These are phyloP conservation scores for Monosporascus sp. DNA, from an alignment of 2,329 filamentous ascomycete species.

Conservation along the genomic window DNA sequence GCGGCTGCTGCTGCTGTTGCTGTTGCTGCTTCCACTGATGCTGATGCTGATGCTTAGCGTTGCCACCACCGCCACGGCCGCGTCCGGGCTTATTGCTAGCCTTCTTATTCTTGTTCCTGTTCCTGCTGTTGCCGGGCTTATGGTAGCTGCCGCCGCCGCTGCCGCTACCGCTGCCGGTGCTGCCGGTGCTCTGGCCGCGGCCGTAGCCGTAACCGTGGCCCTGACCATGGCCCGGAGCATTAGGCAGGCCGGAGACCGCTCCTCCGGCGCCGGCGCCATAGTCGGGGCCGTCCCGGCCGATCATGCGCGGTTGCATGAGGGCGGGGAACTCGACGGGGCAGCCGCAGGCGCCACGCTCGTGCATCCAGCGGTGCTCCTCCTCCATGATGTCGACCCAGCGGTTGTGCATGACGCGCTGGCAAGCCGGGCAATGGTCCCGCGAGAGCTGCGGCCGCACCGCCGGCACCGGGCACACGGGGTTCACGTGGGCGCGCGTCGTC, in stretches of 20 bases:
- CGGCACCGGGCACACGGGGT: constrained; percentile 28
- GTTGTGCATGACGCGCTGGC: constrained; percentile 32
- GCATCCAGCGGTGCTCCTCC: constrained; percentile 38
- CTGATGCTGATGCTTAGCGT: background rate
- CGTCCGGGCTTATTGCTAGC: background rate
- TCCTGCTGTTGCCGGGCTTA: background rate
- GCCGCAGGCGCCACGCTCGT: constrained; percentile 36
- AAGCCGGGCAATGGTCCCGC: constrained; percentile 31
- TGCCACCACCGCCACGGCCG: background rate
- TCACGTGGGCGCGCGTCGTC: constrained; percentile 30
- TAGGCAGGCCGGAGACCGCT: too few relatives aligned
- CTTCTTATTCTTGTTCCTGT: background rate
- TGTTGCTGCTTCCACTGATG: background rate
- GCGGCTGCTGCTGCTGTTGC: background rate
- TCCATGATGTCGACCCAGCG: constrained; percentile 35
- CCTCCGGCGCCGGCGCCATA: background rate
- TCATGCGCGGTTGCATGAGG: constrained; percentile 27
- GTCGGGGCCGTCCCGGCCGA: constrained; percentile 7
- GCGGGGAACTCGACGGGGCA: constrained; percentile 33
- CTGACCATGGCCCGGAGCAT: background rate
- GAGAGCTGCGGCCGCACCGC: constrained; percentile 26
- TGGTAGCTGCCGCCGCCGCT: background rate
- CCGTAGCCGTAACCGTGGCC: background rate
- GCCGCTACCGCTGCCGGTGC: background rate
- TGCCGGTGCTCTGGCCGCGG: background rate